Percentiles rank a stretch among this genome's conserved stretches.
Conservation (phyloP, 441 rosid species). For the Populus trichocarpa region DNA sequence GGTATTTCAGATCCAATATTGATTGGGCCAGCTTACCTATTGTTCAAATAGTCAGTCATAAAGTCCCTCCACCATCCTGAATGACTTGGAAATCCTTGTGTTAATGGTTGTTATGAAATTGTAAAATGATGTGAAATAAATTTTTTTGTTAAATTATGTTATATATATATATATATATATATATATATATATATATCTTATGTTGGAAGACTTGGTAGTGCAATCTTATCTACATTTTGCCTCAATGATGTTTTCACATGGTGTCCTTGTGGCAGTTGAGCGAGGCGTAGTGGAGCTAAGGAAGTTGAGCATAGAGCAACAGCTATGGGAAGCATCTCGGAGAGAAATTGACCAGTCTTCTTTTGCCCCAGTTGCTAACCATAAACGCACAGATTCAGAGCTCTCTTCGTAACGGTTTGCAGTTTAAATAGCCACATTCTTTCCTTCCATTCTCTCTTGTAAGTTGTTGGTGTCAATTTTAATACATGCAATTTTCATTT, state of each 20-base stretch:
- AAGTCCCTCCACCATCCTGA: not conserved
- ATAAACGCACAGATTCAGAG: constrained; percentile 38
- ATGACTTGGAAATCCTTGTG: not conserved
- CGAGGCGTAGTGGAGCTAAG: constrained; percentile 79
- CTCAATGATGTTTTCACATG: not conserved
- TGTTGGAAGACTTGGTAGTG: not conserved
- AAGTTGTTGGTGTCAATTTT: constrained; percentile 14
- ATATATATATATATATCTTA: too few relatives aligned
- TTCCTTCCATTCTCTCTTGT: not conserved
- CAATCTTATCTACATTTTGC: not conserved
- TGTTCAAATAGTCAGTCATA: not conserved
- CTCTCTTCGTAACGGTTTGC: constrained; percentile 11
- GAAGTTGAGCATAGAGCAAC: constrained; percentile 90
- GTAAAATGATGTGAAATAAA: not conserved
- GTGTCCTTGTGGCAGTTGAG: constrained; percentile 52
- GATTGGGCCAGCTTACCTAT: not conserved
- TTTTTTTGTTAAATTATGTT: not conserved
- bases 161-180: too few relatives aligned
- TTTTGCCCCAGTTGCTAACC: constrained; percentile 26
- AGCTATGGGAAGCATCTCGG: constrained; percentile 95
- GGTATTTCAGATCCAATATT: not conserved
- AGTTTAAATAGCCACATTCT: not conserved
- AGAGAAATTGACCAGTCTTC: constrained; percentile 54
- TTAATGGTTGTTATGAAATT: not conserved
- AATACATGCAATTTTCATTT: constrained; percentile 1